These are phyloP conservation scores for Pyricularia grisea DNA, from an alignment of 2,329 filamentous ascomycete species.

Conservation along the genomic window DNA sequence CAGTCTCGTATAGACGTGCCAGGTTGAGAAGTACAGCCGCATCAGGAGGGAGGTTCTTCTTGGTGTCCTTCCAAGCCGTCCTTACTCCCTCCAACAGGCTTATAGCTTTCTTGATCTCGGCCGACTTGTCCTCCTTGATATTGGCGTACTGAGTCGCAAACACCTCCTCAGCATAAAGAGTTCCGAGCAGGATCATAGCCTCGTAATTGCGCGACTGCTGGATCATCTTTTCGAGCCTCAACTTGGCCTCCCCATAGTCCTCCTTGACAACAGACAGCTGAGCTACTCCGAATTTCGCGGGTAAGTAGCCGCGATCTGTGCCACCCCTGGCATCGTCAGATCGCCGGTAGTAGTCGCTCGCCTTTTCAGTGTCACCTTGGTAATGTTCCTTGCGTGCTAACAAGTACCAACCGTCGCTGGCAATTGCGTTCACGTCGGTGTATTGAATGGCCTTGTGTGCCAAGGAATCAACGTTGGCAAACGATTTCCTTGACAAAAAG, in stretches of 20 bases:
- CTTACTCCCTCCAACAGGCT: conserved; percentile 76
- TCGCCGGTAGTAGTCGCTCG: conserved; percentile 77
- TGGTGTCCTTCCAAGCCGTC: conserved; percentile 84
- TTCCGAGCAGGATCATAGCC: conserved; percentile 85
- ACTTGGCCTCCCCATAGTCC: conserved; percentile 85
- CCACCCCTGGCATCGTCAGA: conserved; percentile 89
- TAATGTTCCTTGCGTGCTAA: conserved; percentile 88
- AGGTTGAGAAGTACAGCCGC: conserved; percentile 85
- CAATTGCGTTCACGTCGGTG: conserved; percentile 92
- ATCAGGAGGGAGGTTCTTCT: conserved; percentile 73
- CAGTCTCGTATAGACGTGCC: conserved; percentile 78
- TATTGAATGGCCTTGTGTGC: conserved; percentile 90
- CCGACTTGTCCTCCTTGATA: conserved; percentile 76
- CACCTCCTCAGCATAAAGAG: conserved; percentile 88
- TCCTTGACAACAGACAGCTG: conserved; percentile 79
- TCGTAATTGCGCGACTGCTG: conserved; percentile 77
- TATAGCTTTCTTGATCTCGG: conserved; percentile 80
- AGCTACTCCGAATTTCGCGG: conserved; percentile 88
- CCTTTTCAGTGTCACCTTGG: conserved; percentile 62
- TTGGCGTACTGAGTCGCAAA: conserved; percentile 67
- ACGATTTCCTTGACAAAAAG: conserved; percentile 75
- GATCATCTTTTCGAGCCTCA: conserved; percentile 87
- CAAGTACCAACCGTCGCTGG: conserved; percentile 95
- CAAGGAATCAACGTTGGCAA: conserved; percentile 73
- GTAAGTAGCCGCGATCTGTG: conserved; percentile 80